These are phyloP conservation scores for Peziza echinospora DNA, from an alignment of 495 filamentous ascomycete species.

Conservation along the genomic window DNA sequence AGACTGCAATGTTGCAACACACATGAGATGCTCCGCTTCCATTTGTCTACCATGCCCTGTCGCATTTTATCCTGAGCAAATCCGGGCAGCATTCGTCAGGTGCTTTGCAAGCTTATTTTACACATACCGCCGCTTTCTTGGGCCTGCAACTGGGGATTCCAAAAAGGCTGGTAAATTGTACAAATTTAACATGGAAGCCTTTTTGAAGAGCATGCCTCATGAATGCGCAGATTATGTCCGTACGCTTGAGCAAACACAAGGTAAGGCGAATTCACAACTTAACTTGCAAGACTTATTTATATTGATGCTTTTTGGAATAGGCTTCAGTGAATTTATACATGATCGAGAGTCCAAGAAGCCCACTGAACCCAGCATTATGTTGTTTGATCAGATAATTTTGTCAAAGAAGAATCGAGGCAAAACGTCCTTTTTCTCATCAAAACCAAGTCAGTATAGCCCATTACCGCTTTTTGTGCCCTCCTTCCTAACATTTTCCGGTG, in stretches of 20 bases:
- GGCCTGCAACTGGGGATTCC: constrained; percentile 54
- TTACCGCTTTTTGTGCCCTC: constrained; percentile 25
- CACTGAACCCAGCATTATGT: constrained; percentile 42
- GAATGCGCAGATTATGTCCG: constrained; percentile 77
- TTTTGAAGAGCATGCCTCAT: constrained; percentile 69
- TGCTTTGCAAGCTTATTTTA: constrained; percentile 89
- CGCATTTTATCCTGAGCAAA: constrained; percentile 75
- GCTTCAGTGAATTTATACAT: constrained; percentile 91
- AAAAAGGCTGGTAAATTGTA: constrained; percentile 75
- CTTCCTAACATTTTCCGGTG: constrained; percentile 14
- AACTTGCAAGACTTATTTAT: too few relatives aligned
- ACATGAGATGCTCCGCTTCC: constrained; percentile 58
- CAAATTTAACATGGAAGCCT: constrained; percentile 83
- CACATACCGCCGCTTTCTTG: constrained; percentile 74
- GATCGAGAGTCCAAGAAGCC: constrained; percentile 51
- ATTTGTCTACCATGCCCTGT: constrained; percentile 72
- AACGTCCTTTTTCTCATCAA: constrained; percentile 24
- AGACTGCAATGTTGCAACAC: constrained; percentile 53
- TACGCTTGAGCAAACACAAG: constrained; percentile 79
- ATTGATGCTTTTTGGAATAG: constrained; percentile 21
- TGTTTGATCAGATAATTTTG: constrained; percentile 91
- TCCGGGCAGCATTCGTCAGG: constrained; percentile 80
- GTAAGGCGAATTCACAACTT: constrained; percentile 31
- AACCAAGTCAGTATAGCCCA: constrained; percentile 33
- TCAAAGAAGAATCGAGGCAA: constrained; percentile 77